These are phyloP conservation scores for Vitis labrusca DNA, from an alignment of 164 flowering plant genomes.

Conservation along the genomic window DNA sequence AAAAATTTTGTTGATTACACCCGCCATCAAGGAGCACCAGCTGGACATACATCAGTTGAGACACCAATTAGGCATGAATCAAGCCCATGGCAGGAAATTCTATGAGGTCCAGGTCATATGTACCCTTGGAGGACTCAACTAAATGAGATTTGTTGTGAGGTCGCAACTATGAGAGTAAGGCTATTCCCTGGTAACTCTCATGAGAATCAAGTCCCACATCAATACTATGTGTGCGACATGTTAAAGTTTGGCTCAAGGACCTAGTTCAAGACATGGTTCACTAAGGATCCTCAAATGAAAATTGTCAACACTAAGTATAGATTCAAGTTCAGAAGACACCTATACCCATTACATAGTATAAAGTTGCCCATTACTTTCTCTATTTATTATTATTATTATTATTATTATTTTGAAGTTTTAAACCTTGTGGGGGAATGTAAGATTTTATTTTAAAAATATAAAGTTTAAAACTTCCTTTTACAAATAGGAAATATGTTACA, in stretches of 20 bases:
- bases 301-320: too few species aligned
- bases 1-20: too few species aligned
- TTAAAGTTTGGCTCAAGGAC: not conserved
- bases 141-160: slow-evolving; percentile 3
- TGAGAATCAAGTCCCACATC: not conserved
- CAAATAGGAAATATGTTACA: too few species aligned
- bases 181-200: slow-evolving; percentile 1
- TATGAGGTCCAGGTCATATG: not conserved
- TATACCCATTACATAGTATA: not conserved
- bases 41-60: too few species aligned
- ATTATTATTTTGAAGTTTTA: too few species aligned
- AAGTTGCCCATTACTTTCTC: not conserved
- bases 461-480: too few species aligned
- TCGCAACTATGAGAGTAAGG: not conserved
- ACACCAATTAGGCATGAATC: too few species aligned
- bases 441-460: too few species aligned
- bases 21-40: too few species aligned
- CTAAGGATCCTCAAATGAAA: not conserved
- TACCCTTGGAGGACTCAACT: slow-evolving; percentile 6
- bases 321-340: too few species aligned
- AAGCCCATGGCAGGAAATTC: not conserved
- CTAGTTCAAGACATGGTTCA: not conserved
- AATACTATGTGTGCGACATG: not conserved
- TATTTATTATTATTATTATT: too few species aligned
- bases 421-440: not conserved